These are phyloP conservation scores for Dendrobium chrysotoxum DNA, from an alignment of 106 monocot species.

Conservation along the genomic window DNA sequence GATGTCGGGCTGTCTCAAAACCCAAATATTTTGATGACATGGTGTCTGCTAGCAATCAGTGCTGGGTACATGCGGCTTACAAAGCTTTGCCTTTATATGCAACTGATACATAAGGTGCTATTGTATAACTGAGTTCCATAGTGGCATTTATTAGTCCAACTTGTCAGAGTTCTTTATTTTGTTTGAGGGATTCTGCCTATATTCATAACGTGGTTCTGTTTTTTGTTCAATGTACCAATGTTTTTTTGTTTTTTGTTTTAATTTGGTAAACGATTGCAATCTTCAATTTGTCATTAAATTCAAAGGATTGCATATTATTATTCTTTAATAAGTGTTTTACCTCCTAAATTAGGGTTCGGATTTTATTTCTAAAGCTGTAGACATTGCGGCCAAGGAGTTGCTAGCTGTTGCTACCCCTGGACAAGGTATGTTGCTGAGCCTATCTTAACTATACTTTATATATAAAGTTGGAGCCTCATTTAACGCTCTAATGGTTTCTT, in stretches of 20 bases:
- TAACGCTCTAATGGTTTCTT: not conserved
- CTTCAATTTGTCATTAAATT: not conserved
- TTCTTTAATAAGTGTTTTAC: not conserved
- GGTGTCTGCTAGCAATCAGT: not conserved
- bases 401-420: slow-evolving; percentile 73
- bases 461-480: not conserved
- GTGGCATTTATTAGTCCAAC: not conserved
- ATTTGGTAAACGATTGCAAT: not conserved
- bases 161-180: not conserved
- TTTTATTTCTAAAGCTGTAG: slow-evolving; percentile 75
- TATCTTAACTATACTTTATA: not conserved
- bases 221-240: not conserved
- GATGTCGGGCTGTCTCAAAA: too few species aligned
- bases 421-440: slow-evolving; percentile 38
- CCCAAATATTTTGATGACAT: not conserved
- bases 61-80: not conserved
- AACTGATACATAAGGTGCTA: not conserved
- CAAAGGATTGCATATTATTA: not conserved
- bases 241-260: not conserved
- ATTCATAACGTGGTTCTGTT: not conserved
- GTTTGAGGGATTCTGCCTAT: not conserved
- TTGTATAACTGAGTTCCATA: not conserved
- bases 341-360: slow-evolving; percentile 41
- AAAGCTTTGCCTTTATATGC: not conserved
- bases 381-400: slow-evolving; percentile 68